Percentiles rank a stretch among this genome's conserved stretches.
Conservation (phyloP, 169 alveolate genomes). For the Pseudocohnilembus persalinus region DNA sequence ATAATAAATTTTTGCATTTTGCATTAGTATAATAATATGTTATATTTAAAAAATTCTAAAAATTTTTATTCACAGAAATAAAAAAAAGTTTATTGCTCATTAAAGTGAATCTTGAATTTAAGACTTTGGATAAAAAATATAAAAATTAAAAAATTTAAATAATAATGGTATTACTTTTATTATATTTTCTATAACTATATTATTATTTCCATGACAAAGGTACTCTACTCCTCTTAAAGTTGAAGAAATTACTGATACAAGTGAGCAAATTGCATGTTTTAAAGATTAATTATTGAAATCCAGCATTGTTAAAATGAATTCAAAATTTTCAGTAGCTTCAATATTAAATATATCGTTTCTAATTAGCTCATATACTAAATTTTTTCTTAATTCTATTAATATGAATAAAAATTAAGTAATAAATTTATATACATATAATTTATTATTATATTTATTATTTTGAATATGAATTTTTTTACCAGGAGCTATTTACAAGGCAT, state of each 20-base stretch:
- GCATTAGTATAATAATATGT: no score
- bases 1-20: no score
- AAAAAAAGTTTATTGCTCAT: no score
- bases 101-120: no score
- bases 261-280: slow-evolving; percentile 81
- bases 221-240: slow-evolving; percentile 84
- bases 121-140: no score
- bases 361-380: slow-evolving; percentile 76
- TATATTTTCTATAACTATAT: slow-evolving; percentile 69
- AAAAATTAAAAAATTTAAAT: background rate
- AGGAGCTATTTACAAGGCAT: slow-evolving; percentile 85
- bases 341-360: slow-evolving; percentile 79
- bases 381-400: slow-evolving; percentile 66
- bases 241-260: slow-evolving; percentile 72
- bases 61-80: no score
- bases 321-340: slow-evolving; percentile 64
- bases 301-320: slow-evolving; percentile 64
- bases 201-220: slow-evolving; percentile 60
- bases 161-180: slow-evolving; percentile 43
- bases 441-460: no score
- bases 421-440: no score
- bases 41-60: no score
- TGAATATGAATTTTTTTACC: no score
- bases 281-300: slow-evolving; percentile 70
- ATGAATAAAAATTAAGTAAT: no score